Conservation (phyloP, 352 stramenopile species). For the Thraustochytrium sp. region DNA sequence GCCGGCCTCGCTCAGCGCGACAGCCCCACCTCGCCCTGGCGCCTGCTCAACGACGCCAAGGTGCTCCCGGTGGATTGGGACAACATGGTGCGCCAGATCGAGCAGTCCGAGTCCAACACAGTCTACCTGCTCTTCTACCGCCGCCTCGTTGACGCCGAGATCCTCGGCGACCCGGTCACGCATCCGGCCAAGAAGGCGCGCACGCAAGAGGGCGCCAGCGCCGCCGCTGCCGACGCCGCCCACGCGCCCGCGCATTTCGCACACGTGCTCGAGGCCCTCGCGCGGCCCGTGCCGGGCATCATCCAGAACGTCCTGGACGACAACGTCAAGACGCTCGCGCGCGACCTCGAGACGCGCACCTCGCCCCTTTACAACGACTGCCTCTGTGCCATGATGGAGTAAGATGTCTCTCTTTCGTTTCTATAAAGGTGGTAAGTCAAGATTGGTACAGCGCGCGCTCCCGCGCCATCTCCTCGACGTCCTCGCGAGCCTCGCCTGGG, state of each 20-base stretch:
- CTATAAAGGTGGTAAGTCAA: too few species aligned
- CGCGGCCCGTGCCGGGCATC: not conserved
- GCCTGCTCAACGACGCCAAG: constrained; percentile 81
- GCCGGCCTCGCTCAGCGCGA: constrained; percentile 69
- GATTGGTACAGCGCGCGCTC: too few species aligned
- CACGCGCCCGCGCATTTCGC: not conserved
- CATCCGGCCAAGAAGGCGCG: constrained; percentile 24
- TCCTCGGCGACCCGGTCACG: not conserved
- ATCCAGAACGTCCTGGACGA: not conserved
- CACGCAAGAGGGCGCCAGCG: not conserved
- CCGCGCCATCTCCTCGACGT: too few species aligned
- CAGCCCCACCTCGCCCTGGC: constrained; percentile 68
- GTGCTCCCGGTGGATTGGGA: constrained; percentile 68
- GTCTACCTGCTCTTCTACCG: constrained; percentile 81
- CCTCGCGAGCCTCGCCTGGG: too few species aligned
- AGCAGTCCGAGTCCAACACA: constrained; percentile 71
- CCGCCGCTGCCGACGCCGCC: not conserved
- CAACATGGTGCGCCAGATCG: constrained; percentile 68
- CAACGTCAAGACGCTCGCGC: not conserved
- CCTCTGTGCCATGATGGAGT: not conserved
- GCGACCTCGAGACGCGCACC: not conserved
- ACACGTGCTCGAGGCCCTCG: not conserved
- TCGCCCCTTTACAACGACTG: not conserved
- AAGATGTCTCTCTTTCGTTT: not conserved
- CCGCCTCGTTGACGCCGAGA: constrained; percentile 53